Evolutionary conservation across 2,329 filamentous ascomycete species (phyloP).

Genomic region (Sordariomycetes sp.): DNA sequence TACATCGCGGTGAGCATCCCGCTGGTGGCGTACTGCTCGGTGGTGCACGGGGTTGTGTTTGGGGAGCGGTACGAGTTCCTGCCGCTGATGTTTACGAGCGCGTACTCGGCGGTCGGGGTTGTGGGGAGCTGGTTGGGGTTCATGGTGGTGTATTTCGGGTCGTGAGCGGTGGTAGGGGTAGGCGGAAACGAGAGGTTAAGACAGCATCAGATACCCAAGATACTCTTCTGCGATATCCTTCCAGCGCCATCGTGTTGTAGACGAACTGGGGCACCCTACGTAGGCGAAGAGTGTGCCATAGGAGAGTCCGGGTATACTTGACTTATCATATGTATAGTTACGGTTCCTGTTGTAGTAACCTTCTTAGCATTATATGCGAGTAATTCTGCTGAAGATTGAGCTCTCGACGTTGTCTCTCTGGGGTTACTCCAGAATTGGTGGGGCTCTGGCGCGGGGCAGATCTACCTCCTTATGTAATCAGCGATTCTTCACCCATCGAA

Average conservation of each 20-base stretch:
- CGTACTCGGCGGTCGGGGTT: conserved; percentile 88
- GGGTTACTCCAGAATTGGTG: too few relatives aligned
- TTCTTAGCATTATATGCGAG: too few relatives aligned
- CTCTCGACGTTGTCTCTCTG: too few relatives aligned
- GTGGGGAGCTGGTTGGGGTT: conserved; percentile 94
- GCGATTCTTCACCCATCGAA: too few relatives aligned
- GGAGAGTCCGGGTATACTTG: too few relatives aligned
- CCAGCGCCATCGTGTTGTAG: neutral
- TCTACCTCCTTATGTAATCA: too few relatives aligned
- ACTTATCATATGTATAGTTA: too few relatives aligned
- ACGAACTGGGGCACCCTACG: neutral
- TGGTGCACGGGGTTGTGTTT: conserved; percentile 76
- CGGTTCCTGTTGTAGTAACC: too few relatives aligned
- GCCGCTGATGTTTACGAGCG: conserved; percentile 93
- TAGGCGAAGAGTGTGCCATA: neutral
- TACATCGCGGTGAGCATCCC: conserved; percentile 89
- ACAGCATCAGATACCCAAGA: neutral
- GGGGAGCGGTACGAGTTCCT: conserved; percentile 78
- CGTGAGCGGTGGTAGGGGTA: conserved; percentile 19
- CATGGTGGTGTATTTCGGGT: conserved; percentile 77
- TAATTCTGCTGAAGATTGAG: too few relatives aligned
- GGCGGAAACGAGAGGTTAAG: neutral
- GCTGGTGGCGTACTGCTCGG: conserved; percentile 76
- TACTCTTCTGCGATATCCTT: neutral
- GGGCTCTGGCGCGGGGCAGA: too few relatives aligned